These are phyloP conservation scores for Phytopythium ostracodes DNA, from an alignment of 352 stramenopile species.

Conservation along the genomic window DNA sequence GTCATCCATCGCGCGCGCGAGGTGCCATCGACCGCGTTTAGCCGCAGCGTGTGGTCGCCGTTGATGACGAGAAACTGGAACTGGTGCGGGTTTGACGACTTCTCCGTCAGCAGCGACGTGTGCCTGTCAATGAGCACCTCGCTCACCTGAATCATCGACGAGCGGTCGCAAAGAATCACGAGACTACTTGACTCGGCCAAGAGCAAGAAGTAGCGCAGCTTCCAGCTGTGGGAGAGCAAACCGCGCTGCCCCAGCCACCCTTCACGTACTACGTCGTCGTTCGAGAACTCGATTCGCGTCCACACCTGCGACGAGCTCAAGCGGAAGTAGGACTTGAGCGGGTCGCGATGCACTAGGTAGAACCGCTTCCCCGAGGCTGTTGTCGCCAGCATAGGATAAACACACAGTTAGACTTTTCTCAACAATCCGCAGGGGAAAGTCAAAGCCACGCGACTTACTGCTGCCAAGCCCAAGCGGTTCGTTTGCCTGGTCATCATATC, in stretches of 20 bases:
- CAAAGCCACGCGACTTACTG: not conserved
- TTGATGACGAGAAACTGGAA: constrained; percentile 84
- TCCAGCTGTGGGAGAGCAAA: constrained; percentile 74
- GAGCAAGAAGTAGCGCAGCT: constrained; percentile 81
- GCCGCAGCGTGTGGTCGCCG: constrained; percentile 50
- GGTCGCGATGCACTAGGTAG: constrained; percentile 69
- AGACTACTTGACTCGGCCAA: constrained; percentile 64
- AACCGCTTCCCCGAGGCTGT: constrained; percentile 24
- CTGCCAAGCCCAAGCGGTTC: constrained; percentile 3
- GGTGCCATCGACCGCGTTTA: constrained; percentile 66
- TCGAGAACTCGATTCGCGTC: constrained; percentile 53
- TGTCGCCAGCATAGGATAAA: not conserved
- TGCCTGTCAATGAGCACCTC: constrained; percentile 74
- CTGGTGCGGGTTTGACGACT: constrained; percentile 58
- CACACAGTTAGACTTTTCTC: not conserved
- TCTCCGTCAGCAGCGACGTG: constrained; percentile 63
- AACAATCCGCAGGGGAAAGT: not conserved
- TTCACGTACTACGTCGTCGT: constrained; percentile 70
- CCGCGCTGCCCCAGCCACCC: constrained; percentile 72
- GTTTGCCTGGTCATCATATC: not conserved
- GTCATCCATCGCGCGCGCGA: constrained; percentile 65
- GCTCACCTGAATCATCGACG: constrained; percentile 64
- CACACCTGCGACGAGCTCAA: constrained; percentile 32
- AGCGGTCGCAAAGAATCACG: constrained; percentile 68
- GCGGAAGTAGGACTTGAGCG: constrained; percentile 61